A percentile compares a stretch with the other conserved stretches of the same genome.
These are phyloP conservation scores for Leishmania braziliensis DNA, from an alignment of 208 protist genomes.

Conservation along the genomic window DNA sequence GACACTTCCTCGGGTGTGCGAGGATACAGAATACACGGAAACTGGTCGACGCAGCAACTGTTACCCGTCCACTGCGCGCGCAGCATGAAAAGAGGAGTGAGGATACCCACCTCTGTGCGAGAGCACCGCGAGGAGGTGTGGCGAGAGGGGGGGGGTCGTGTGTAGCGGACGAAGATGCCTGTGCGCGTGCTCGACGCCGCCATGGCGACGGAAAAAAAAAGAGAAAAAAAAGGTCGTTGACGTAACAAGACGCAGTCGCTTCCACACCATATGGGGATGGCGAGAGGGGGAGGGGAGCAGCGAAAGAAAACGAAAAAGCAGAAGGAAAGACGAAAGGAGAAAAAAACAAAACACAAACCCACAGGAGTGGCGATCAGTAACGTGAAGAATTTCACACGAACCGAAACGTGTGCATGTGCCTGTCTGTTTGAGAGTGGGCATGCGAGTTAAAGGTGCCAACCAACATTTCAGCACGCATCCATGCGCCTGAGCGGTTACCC, in stretches of 20 bases:
- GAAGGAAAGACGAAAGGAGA: neutral
- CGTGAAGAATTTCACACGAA: neutral
- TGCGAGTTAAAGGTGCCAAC: neutral
- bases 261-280: neutral
- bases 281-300: neutral
- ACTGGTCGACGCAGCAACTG: slow-evolving; percentile 20
- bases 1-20: neutral
- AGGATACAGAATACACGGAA: no score
- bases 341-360: neutral
- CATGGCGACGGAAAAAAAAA: neutral
- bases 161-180: neutral
- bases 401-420: no score
- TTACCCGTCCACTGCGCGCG: slow-evolving; percentile 29
- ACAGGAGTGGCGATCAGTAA: neutral
- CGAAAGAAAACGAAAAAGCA: neutral
- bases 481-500: slow-evolving; percentile 9
- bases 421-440: neutral
- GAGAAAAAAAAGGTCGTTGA: neutral
- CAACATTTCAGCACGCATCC: neutral
- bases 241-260: neutral
- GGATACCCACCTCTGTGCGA: neutral
- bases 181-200: neutral
- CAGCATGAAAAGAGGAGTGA: neutral
- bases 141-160: neutral
- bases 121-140: neutral